Percentiles rank a stretch among this genome's conserved stretches.
Evolutionary conservation across 2,329 filamentous ascomycete genomes (phyloP).

Genomic region (Scytalidium sp.): DNA sequence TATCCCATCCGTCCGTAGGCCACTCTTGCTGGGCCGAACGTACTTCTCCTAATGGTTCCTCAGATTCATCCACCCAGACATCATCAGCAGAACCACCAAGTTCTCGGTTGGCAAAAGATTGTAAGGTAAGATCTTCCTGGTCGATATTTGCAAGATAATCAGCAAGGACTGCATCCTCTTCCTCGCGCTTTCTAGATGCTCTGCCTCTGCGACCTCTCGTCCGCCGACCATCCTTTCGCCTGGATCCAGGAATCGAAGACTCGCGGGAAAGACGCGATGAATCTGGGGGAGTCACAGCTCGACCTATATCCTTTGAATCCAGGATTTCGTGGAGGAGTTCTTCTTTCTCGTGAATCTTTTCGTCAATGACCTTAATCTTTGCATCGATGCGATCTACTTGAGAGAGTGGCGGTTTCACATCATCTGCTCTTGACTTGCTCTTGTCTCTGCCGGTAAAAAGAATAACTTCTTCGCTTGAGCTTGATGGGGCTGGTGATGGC

Average conservation of each 20-base stretch:
- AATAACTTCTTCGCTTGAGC: slow-evolving; percentile 73
- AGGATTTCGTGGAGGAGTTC: slow-evolving; percentile 24
- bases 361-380: slow-evolving; percentile 24
- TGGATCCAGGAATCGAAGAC: background rate
- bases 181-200: slow-evolving; percentile 1
- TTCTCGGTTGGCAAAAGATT: slow-evolving; percentile 29
- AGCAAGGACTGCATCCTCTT: slow-evolving; percentile 22
- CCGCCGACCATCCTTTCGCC: background rate
- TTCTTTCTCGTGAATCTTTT: slow-evolving; percentile 22
- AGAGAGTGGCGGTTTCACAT: background rate
- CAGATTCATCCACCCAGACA: slow-evolving; percentile 27
- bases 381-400: slow-evolving; percentile 16
- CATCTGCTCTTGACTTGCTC: slow-evolving; percentile 5
- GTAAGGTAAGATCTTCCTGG: slow-evolving; percentile 15
- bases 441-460: slow-evolving; percentile 56
- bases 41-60: slow-evolving; percentile 17
- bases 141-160: slow-evolving; percentile 34
- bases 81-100: slow-evolving; percentile 43
- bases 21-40: slow-evolving; percentile 1
- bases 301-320: slow-evolving; percentile 14
- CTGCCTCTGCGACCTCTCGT: slow-evolving; percentile 4
- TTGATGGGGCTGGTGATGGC: slow-evolving; percentile 37
- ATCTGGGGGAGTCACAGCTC: background rate
- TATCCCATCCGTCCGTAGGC: slow-evolving; percentile 35
- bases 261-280: background rate